Conservation (phyloP, 257 asterid genomes). For the Ballota nigra region DNA sequence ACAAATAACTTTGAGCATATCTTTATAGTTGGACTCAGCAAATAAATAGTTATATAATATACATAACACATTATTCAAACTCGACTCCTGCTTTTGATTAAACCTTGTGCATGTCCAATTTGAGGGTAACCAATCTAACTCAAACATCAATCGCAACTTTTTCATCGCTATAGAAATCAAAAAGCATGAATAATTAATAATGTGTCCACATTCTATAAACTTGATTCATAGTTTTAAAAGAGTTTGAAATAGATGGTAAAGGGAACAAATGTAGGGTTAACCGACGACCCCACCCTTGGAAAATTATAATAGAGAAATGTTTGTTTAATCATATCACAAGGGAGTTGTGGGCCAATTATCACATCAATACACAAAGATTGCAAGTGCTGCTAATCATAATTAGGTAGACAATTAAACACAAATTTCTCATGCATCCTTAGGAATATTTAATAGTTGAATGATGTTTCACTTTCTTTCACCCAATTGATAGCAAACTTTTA, state of each 20-base stretch:
- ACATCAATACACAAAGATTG: background rate
- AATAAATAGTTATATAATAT: too few relatives aligned
- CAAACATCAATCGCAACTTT: too few relatives aligned
- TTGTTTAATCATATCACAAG: background rate
- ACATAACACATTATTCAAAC: too few relatives aligned
- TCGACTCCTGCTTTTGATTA: too few relatives aligned
- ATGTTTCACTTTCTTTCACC: constrained; percentile 41
- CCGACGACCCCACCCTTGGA: background rate
- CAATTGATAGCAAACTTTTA: constrained; percentile 26
- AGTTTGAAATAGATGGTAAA: background rate
- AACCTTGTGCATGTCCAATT: too few relatives aligned
- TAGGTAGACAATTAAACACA: constrained; percentile 10
- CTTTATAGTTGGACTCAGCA: too few relatives aligned
- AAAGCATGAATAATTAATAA: too few relatives aligned
- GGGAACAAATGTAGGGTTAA: background rate
- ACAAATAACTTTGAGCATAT: too few relatives aligned
- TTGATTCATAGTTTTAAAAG: background rate
- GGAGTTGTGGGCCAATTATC: constrained; percentile 9
- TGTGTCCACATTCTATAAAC: too few relatives aligned
- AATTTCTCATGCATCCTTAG: constrained; percentile 20
- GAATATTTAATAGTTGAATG: background rate
- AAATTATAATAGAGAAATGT: background rate
- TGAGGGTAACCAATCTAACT: too few relatives aligned
- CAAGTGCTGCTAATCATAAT: constrained; percentile 21
- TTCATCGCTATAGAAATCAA: too few relatives aligned